Conservation (phyloP, 1,139 yeast species). For the Protomyces pachydermus region DNA sequence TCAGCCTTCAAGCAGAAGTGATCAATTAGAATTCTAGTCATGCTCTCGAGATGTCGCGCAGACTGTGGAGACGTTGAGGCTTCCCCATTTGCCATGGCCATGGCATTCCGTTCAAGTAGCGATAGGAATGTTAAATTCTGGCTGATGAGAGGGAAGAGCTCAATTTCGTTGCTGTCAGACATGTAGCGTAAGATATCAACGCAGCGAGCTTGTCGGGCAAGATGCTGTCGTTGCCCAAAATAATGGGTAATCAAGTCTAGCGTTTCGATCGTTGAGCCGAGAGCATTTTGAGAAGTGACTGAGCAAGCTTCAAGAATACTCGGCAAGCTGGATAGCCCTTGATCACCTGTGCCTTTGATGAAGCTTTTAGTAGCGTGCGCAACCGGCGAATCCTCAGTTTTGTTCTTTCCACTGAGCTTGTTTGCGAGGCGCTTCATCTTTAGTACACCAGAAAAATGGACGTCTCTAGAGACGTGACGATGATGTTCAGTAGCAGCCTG, state of each 20-base stretch:
- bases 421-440: not conserved
- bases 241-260: slow-evolving; percentile 14
- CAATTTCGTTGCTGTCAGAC: slow-evolving; percentile 13
- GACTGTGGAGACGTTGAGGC: not conserved
- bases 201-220: slow-evolving; percentile 11
- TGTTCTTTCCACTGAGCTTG: slow-evolving; percentile 5
- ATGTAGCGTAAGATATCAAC: slow-evolving; percentile 21
- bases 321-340: slow-evolving; percentile 14
- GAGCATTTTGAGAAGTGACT: slow-evolving; percentile 4
- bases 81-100: not conserved
- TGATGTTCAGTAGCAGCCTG: too few relatives aligned
- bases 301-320: slow-evolving; percentile 15
- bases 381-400: not conserved
- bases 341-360: slow-evolving; percentile 23
- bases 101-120: slow-evolving; percentile 7
- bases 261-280: slow-evolving; percentile 10
- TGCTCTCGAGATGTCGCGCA: slow-evolving; percentile 9
- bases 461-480: too few relatives aligned
- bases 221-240: slow-evolving; percentile 3
- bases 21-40: slow-evolving; percentile 12
- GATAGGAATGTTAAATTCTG: slow-evolving; percentile 5
- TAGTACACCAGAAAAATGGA: too few relatives aligned
- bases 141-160: slow-evolving; percentile 6
- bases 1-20: slow-evolving; percentile 16
- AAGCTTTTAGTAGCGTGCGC: slow-evolving; percentile 4